phyloP scores from a whole-genome alignment of 305 asterid species.

The Rubia tinctorum region DNA sequence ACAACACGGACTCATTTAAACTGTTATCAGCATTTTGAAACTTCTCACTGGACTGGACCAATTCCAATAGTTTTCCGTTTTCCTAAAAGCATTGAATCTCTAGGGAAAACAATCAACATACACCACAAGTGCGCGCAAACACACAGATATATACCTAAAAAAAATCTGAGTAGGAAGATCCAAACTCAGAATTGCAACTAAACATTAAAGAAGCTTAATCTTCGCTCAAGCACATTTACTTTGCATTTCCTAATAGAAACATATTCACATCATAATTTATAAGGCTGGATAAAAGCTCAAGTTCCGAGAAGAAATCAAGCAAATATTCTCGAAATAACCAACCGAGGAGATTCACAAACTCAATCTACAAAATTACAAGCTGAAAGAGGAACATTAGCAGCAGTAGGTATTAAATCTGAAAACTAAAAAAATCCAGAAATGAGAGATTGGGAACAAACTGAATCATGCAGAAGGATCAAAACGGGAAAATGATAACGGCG shows the following conservation, averaged over 20 bases:
- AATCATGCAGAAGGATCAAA: neutral
- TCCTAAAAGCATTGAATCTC: neutral
- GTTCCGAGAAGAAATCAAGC: slow-evolving; percentile 4
- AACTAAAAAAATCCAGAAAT: neutral
- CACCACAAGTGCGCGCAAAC: neutral
- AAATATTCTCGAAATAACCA: neutral
- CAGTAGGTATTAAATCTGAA: neutral
- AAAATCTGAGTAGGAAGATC: neutral
- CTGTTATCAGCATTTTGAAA: neutral
- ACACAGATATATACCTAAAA: neutral
- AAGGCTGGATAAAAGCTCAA: neutral
- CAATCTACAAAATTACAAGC: neutral
- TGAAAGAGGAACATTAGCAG: neutral
- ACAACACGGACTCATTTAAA: neutral
- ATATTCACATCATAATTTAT: neutral
- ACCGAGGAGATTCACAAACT: neutral
- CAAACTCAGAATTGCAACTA: neutral
- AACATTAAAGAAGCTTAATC: neutral
- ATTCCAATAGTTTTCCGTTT: neutral
- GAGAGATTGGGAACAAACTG: slow-evolving; percentile 2
- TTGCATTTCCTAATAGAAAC: neutral
- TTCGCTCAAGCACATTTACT: neutral
- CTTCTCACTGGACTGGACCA: neutral
- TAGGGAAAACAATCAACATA: neutral
- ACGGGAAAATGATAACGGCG: neutral